A percentile compares a stretch with the other conserved stretches of the same genome.
Conservation (phyloP, 768 basidiomycete genomes). For the Pleurotus citrinopileatus region DNA sequence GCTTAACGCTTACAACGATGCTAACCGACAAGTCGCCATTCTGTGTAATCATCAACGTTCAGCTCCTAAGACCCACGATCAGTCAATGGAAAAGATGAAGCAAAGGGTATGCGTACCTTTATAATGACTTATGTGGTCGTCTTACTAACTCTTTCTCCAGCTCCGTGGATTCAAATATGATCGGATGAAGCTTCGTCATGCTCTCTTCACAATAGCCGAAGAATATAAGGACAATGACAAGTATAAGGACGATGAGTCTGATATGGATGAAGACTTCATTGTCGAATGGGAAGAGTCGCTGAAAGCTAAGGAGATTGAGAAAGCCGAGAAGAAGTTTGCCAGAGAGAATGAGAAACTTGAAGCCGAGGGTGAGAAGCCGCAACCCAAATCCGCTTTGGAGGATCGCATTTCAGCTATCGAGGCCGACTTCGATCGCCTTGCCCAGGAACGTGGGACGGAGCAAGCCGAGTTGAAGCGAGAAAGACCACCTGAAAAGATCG, state of each 20-base stretch:
- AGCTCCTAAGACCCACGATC: conserved; percentile 89
- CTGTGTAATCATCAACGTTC: conserved; percentile 98
- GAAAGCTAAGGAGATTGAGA: conserved; percentile 83
- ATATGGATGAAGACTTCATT: conserved; percentile 92
- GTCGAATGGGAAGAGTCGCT: conserved; percentile 73
- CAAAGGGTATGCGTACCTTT: conserved; percentile 64
- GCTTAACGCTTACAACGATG: conserved; percentile 94
- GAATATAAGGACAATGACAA: conserved; percentile 81
- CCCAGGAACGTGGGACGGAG: conserved; percentile 77
- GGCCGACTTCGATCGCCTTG: conserved; percentile 70
- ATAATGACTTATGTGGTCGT: neutral
- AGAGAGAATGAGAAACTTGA: conserved; percentile 87
- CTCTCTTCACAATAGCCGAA: conserved; percentile 72
- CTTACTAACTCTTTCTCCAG: conserved; percentile 37
- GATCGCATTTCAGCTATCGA: conserved; percentile 70
- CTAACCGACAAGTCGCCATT: conserved; percentile 95
- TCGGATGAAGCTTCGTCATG: conserved; percentile 93
- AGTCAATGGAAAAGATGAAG: conserved; percentile 91
- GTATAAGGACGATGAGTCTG: conserved; percentile 83
- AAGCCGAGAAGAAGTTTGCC: conserved; percentile 89
- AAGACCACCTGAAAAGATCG: conserved; percentile 71
- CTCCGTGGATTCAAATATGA: conserved; percentile 91
- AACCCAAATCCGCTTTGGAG: conserved; percentile 60
- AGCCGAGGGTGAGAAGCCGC: conserved; percentile 64
- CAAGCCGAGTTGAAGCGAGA: conserved; percentile 68